phyloP scores from a whole-genome alignment of 805 yeast genomes.

The Cyberlindnera suaveolens region DNA sequence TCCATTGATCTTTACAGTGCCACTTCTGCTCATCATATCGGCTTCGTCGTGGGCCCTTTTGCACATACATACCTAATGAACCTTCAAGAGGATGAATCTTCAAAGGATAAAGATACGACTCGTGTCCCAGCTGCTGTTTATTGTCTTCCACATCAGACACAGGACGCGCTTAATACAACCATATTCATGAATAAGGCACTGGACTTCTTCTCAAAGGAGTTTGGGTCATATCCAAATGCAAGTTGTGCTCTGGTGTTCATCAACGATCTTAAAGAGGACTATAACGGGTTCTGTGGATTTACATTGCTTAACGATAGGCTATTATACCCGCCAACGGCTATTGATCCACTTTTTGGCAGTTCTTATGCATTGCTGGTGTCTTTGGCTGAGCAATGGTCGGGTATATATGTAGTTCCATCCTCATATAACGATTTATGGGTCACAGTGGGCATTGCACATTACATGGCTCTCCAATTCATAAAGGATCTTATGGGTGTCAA shows the following conservation, averaged over 20 bases:
- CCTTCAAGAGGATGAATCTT: conserved; percentile 28
- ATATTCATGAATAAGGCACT: conserved; percentile 71
- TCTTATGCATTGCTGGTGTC: conserved; percentile 67
- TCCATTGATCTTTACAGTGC: conserved; percentile 75
- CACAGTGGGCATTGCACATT: conserved; percentile 76
- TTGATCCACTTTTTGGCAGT: conserved; percentile 71
- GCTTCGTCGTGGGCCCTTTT: conserved; percentile 92
- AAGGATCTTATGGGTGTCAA: conserved; percentile 74
- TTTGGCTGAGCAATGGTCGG: conserved; percentile 87
- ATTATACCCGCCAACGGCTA: conserved; percentile 63
- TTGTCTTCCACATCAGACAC: conserved; percentile 51
- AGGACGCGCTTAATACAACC: conserved; percentile 63
- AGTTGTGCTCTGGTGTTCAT: conserved; percentile 76
- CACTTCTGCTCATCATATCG: conserved; percentile 88
- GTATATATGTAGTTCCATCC: conserved; percentile 81
- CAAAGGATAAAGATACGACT: conserved; percentile 31
- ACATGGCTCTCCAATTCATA: conserved; percentile 71
- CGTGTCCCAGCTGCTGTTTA: conserved; percentile 56
- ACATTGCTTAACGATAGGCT: conserved; percentile 54
- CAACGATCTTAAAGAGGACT: conserved; percentile 41
- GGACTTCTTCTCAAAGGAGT: conserved; percentile 79
- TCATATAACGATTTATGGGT: conserved; percentile 83
- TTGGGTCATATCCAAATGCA: conserved; percentile 88
- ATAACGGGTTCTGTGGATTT: conserved; percentile 69
- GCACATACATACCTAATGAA: conserved; percentile 52